phyloP scores from a whole-genome alignment of 192 early-diverging fungal genomes.

The Linnemannia zychae region DNA sequence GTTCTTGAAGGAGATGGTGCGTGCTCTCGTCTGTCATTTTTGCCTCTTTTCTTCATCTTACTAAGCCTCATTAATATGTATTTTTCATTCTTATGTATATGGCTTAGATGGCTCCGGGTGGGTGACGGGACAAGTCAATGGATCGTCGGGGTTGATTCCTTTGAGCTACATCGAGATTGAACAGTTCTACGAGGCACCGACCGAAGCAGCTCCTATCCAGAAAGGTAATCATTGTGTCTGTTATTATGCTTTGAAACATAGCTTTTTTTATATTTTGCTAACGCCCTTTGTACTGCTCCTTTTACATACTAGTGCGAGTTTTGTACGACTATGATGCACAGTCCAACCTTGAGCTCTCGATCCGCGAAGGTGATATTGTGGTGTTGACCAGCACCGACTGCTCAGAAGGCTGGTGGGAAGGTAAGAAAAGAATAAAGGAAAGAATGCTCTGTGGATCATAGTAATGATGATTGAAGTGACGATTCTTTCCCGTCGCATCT shows the following conservation, averaged over 20 bases:
- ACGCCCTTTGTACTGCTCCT: background rate
- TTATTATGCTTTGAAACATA: background rate
- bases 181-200: constrained; percentile 30
- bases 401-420: constrained; percentile 72
- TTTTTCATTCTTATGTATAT: background rate
- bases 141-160: constrained; percentile 61
- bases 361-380: constrained; percentile 63
- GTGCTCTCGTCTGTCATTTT: constrained; percentile 17
- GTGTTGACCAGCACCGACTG: constrained; percentile 62
- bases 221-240: constrained; percentile 20
- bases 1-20: constrained; percentile 69
- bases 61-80: background rate
- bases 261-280: background rate
- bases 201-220: constrained; percentile 21
- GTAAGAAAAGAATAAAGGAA: constrained; percentile 42
- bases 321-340: constrained; percentile 69
- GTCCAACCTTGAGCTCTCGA: constrained; percentile 63
- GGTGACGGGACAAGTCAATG: constrained; percentile 32
- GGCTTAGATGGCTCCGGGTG: constrained; percentile 48
- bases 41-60: background rate
- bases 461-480: background rate
- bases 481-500: background rate
- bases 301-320: constrained; percentile 52
- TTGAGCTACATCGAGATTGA: constrained; percentile 64
- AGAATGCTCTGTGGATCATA: constrained; percentile 1